These are phyloP conservation scores for Chaetomium tenue DNA, from an alignment of 495 filamentous ascomycete species.

Conservation along the genomic window DNA sequence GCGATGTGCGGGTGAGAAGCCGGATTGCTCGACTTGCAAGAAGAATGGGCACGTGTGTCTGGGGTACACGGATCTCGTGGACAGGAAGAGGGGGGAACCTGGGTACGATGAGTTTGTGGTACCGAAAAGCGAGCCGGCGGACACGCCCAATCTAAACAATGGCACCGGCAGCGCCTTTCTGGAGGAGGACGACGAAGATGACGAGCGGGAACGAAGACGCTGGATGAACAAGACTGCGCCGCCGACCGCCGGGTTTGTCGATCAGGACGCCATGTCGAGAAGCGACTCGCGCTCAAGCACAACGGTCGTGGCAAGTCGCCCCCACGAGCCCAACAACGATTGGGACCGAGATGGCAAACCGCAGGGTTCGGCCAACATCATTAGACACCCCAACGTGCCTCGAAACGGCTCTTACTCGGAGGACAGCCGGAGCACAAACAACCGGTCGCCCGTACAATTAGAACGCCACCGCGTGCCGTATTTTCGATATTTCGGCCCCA, in stretches of 20 bases:
- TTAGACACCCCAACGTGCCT: conserved; percentile 28
- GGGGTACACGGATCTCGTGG: conserved; percentile 59
- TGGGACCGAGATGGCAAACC: conserved; percentile 34
- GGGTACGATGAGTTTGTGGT: conserved; percentile 15
- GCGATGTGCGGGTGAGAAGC: conserved; percentile 75
- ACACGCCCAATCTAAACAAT: conserved; percentile 28
- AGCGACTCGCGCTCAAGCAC: conserved; percentile 31
- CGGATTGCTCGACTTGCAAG: conserved; percentile 70
- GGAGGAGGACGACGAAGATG: conserved; percentile 33
- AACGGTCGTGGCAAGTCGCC: conserved; percentile 21
- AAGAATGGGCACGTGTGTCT: conserved; percentile 71
- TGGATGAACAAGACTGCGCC: conserved; percentile 32
- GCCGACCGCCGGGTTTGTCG: conserved; percentile 29
- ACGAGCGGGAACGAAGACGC: conserved; percentile 36
- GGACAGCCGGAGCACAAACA: conserved; percentile 42
- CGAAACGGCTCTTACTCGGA: conserved; percentile 44
- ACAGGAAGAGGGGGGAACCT: conserved; percentile 44
- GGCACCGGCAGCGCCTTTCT: conserved; percentile 33
- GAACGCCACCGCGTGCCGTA: conserved; percentile 73
- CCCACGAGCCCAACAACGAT: conserved; percentile 29
- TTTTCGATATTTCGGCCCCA: conserved; percentile 84
- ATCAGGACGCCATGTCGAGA: conserved; percentile 19
- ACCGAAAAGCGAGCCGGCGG: conserved; percentile 29
- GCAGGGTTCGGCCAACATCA: conserved; percentile 25
- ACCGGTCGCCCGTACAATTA: conserved; percentile 45